These are phyloP conservation scores for Cladosporium sp. DNA, from an alignment of 2,329 filamentous ascomycete species.

Conservation along the genomic window DNA sequence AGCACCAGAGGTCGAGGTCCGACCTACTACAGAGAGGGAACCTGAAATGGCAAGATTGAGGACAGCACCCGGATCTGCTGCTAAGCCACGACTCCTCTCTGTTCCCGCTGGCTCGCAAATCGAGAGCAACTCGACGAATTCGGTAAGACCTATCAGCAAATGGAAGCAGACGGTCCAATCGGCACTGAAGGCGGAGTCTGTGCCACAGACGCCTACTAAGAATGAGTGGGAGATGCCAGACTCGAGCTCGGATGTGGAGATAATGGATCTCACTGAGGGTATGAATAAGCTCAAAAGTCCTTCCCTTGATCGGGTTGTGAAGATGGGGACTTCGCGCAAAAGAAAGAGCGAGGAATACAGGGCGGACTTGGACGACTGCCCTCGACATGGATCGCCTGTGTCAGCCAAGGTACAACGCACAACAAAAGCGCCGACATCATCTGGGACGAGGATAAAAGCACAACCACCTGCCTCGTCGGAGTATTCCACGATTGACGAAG, in stretches of 20 bases:
- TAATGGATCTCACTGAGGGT: slow-evolving; percentile 38
- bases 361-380: slow-evolving; percentile 15
- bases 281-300: slow-evolving; percentile 26
- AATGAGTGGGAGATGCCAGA: background rate
- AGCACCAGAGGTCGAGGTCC: slow-evolving; percentile 3
- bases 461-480: slow-evolving; percentile 25
- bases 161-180: slow-evolving; percentile 13
- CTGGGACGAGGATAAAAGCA: background rate
- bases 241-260: slow-evolving; percentile 28
- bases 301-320: slow-evolving; percentile 18
- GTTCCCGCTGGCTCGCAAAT: background rate
- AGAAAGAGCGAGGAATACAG: slow-evolving; percentile 50
- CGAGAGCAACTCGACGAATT: background rate
- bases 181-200: background rate
- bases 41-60: slow-evolving; percentile 47
- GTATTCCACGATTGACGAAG: slow-evolving; percentile 38
- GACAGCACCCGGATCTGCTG: slow-evolving; percentile 44
- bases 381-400: slow-evolving; percentile 11
- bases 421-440: background rate
- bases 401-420: slow-evolving; percentile 5
- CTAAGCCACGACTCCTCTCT: slow-evolving; percentile 38
- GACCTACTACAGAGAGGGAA: background rate
- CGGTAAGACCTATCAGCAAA: background rate
- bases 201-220: slow-evolving; percentile 13
- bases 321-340: slow-evolving; percentile 35